Conservation (phyloP, 305 asterid genomes). For the Euphrasia arctica region DNA sequence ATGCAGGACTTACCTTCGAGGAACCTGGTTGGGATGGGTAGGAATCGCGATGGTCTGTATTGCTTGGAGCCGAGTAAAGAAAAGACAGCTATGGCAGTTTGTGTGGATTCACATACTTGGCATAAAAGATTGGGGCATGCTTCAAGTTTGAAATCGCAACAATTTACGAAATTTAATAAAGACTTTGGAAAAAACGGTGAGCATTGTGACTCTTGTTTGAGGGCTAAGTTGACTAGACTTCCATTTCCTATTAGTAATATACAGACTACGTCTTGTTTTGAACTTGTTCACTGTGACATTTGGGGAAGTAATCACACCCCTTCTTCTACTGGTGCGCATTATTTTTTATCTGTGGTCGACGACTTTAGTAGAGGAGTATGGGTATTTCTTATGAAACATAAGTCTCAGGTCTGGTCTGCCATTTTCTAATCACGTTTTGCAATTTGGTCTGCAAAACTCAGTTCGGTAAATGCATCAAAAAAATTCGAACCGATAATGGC, state of each 20-base stretch:
- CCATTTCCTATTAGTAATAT: background rate
- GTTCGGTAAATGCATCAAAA: too few species aligned
- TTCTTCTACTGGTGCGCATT: too few species aligned
- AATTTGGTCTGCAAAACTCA: too few species aligned
- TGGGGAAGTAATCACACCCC: background rate
- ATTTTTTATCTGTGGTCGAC: background rate
- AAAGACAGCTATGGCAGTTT: background rate
- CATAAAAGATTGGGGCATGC: background rate
- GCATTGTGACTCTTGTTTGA: slow-evolving; percentile 7
- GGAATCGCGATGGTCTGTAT: background rate
- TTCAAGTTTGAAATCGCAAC: background rate
- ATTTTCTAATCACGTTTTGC: too few species aligned
- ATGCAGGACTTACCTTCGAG: too few species aligned
- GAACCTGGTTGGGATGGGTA: background rate
- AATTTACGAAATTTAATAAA: background rate
- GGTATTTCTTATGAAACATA: background rate
- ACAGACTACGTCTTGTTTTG: background rate
- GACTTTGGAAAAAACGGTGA: background rate
- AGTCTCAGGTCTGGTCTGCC: too few species aligned
- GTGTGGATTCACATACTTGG: background rate
- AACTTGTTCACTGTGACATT: slow-evolving; percentile 1
- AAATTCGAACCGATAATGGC: too few species aligned
- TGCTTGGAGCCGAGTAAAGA: background rate
- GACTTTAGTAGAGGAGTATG: background rate
- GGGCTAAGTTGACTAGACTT: background rate